These are phyloP conservation scores for Agarophyton chilense DNA, from an alignment of 23 red algal species.

Conservation along the genomic window DNA sequence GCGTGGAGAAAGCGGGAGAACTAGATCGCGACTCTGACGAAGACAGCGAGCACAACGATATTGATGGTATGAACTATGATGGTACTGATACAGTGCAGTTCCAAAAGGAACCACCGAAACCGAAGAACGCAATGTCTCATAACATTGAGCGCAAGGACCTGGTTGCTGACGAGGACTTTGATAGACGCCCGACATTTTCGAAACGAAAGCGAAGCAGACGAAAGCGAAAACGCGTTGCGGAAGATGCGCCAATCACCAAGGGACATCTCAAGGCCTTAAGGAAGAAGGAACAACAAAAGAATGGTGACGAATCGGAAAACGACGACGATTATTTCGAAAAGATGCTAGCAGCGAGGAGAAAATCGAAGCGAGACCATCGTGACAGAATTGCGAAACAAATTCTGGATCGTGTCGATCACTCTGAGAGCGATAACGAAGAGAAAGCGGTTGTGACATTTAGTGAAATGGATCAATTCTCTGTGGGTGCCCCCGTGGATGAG, in stretches of 20 bases:
- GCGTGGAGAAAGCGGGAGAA: not conserved
- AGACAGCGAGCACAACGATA: constrained; percentile 2
- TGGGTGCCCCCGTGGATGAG: not conserved
- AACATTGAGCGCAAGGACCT: constrained; percentile 24
- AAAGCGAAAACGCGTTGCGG: constrained; percentile 7
- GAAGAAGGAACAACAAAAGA: constrained; percentile 7
- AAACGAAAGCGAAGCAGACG: constrained; percentile 33
- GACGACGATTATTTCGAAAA: constrained; percentile 42
- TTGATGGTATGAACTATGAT: constrained; percentile 52
- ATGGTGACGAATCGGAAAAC: not conserved
- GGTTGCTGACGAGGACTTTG: constrained; percentile 14
- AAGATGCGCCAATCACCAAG: constrained; percentile 1
- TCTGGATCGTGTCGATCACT: constrained; percentile 40
- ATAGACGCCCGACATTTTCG: not conserved
- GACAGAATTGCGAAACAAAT: constrained; percentile 21
- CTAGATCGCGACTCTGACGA: not conserved
- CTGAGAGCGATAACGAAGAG: constrained; percentile 24
- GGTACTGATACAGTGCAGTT: constrained; percentile 59
- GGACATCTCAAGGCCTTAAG: constrained; percentile 35
- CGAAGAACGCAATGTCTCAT: not conserved
- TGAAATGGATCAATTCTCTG: constrained; percentile 53
- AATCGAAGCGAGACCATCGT: constrained; percentile 3
- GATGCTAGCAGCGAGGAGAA: constrained; percentile 18
- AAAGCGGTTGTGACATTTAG: constrained; percentile 21
- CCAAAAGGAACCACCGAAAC: not conserved